Percentiles rank a stretch among this genome's conserved stretches.
Conservation (phyloP, 2,329 filamentous ascomycete genomes). For the Chaetomium olivaceum region DNA sequence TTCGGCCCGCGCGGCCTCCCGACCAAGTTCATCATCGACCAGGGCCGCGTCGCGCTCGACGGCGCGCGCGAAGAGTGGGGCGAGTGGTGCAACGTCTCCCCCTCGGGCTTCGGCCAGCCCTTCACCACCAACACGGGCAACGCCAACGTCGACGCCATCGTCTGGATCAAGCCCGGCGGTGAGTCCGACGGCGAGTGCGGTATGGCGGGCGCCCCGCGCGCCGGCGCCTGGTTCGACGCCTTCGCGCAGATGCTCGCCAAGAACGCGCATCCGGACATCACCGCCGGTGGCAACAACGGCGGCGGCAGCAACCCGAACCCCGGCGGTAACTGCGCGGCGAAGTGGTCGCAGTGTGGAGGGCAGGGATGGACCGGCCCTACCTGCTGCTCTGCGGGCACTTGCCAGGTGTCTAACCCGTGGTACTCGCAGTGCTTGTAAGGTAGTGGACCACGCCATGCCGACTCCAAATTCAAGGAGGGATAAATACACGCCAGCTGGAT, state of each 20-base stretch:
- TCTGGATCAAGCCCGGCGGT: conserved; percentile 48
- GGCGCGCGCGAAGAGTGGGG: conserved; percentile 42
- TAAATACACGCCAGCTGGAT: conserved; percentile 2
- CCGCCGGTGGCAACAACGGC: not conserved
- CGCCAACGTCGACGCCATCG: conserved; percentile 43
- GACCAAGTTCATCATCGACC: conserved; percentile 47
- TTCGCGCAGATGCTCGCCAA: not conserved
- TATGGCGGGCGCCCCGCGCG: not conserved
- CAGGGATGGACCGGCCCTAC: conserved; percentile 5
- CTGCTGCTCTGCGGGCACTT: conserved; percentile 10
- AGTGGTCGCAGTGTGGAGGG: conserved; percentile 11
- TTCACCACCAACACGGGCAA: conserved; percentile 41
- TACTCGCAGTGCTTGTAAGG: conserved; percentile 17
- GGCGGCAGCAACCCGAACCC: not conserved
- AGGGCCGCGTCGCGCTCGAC: conserved; percentile 42
- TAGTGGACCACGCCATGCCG: not conserved
- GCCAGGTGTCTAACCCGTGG: conserved; percentile 14
- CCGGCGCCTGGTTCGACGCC: not conserved
- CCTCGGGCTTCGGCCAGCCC: conserved; percentile 43
- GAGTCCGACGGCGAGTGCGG: conserved; percentile 42
- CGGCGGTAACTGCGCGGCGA: not conserved
- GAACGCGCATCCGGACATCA: not conserved
- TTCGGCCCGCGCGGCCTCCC: conserved; percentile 44
- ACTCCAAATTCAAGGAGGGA: not conserved
- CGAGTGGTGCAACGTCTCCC: conserved; percentile 47